Percentiles rank a stretch among this genome's conserved stretches.
These are phyloP conservation scores for Euphorbia peplus DNA, from an alignment of 345 rosid genomes.

Conservation along the genomic window DNA sequence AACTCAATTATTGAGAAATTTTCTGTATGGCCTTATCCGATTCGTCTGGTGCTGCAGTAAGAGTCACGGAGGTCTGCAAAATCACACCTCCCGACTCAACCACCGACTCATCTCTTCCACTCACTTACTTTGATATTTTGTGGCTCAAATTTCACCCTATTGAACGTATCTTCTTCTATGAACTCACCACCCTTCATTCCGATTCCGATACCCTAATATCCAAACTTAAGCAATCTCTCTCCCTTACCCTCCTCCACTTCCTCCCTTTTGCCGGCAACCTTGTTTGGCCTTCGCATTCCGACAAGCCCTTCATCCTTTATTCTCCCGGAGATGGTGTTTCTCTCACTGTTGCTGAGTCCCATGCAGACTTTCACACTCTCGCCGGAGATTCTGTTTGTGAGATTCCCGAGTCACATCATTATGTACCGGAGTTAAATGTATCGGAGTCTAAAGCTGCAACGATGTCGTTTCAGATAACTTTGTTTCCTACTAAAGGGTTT, in stretches of 20 bases:
- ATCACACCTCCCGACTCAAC: not conserved
- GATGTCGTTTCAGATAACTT: slow-evolving; percentile 15
- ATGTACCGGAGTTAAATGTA: slow-evolving; percentile 26
- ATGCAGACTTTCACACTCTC: slow-evolving; percentile 12
- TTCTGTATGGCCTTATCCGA: not conserved
- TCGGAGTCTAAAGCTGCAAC: slow-evolving; percentile 17
- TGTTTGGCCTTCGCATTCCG: slow-evolving; percentile 9
- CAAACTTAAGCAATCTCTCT: slow-evolving; percentile 12
- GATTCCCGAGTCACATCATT: slow-evolving; percentile 27
- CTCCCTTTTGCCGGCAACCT: slow-evolving; percentile 18
- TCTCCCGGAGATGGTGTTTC: not conserved
- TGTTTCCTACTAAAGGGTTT: slow-evolving; percentile 19
- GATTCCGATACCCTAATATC: not conserved
- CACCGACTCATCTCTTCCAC: not conserved
- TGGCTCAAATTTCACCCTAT: slow-evolving; percentile 5
- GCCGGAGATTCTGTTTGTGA: slow-evolving; percentile 19
- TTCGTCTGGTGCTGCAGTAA: not conserved
- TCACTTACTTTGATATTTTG: not conserved
- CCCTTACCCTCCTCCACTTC: slow-evolving; percentile 14
- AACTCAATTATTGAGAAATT: too few species aligned
- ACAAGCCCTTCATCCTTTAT: slow-evolving; percentile 14
- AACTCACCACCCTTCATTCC: not conserved
- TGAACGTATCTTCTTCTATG: not conserved
- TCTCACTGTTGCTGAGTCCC: not conserved
- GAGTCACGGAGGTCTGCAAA: not conserved